Evolutionary conservation across 768 basidiomycete genomes (phyloP).

Genomic region (Mycena latifolia): DNA sequence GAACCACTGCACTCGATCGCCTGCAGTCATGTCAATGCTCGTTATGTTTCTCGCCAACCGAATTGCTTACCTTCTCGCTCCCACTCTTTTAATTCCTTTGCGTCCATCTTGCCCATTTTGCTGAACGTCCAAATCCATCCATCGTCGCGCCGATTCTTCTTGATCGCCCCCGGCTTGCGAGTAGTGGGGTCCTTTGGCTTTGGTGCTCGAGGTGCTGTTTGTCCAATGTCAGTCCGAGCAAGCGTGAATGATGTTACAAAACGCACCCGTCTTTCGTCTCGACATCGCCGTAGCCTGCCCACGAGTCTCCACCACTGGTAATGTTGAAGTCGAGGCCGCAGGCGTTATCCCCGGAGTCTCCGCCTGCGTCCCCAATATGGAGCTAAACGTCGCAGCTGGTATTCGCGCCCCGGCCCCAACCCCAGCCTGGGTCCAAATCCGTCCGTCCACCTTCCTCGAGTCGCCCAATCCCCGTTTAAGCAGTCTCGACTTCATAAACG

Average conservation of each 20-base stretch:
- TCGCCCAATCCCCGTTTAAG: not conserved
- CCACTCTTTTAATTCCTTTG: not conserved
- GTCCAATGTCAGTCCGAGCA: too few relatives aligned
- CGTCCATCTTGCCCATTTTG: conserved; percentile 1
- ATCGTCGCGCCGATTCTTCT: not conserved
- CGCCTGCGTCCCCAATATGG: not conserved
- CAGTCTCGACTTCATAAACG: not conserved
- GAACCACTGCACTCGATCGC: conserved; percentile 10
- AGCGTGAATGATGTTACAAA: too few relatives aligned
- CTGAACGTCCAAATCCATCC: conserved; percentile 6
- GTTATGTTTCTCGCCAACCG: not conserved
- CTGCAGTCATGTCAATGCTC: not conserved
- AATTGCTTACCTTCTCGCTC: not conserved
- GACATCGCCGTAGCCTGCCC: not conserved
- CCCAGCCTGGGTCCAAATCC: not conserved
- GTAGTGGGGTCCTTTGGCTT: not conserved
- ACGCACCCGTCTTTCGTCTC: not conserved
- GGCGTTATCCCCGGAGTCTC: too few relatives aligned
- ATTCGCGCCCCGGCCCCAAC: not conserved
- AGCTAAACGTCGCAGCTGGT: not conserved
- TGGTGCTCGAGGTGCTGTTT: too few relatives aligned
- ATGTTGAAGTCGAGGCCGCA: too few relatives aligned
- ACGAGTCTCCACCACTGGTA: not conserved
- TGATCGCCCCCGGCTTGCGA: not conserved
- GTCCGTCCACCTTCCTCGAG: not conserved